Base-by-base conservation (phyloP, 2,329 filamentous ascomycete species). In the Biscogniauxia mediterranea region DNA sequence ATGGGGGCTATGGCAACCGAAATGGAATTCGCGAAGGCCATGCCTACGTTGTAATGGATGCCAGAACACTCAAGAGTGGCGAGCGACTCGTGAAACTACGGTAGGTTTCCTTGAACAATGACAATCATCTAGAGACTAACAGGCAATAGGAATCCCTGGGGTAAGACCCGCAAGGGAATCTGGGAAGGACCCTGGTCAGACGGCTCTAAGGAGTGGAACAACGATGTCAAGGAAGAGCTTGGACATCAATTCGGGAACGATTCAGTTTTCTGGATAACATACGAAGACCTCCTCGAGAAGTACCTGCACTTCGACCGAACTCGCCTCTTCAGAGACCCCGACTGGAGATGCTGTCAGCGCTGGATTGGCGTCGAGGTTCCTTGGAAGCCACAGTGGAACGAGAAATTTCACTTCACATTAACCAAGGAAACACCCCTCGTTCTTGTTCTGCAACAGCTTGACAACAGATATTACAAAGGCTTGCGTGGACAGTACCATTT, bases 221-320 rank as follows among this genome's bases (percentile, higher is more conserved):
- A 80, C 1, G 83, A 86, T 23, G 81, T 81, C 42, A 82, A 86
- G 55, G 76, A 80, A 60, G 85, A 87, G 70, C 80, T 88, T 1
- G 79, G 77, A 51, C 85, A 87, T 68, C 80, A 79, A 28, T 88
- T 88, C 60, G 85, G 85, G 21, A 84, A 83, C 64, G 85, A 88
- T 66, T 85, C 84, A 0, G 83, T 85, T 13, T 88, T 88, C 68
- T 88, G 85, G 85, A 87, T 88, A 61, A 80, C 83, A 1, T 88
- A 86, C 68, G 79, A 84, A 56, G 86, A 89, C 66, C 77, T 89
- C 57, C 79, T 89, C 13, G 81, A 82, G 64, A 88, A 88, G 68
- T 89, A 85, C 68, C 81, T 83, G 55, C 80, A 82, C 65, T 83
- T 89, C 57, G 85, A 89, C 68, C 80, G 85, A 15, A 89, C 86